phyloP scores from a whole-genome alignment of 1,284 basidiomycete species.

The Sporisorium iseilematis-ciliati region DNA sequence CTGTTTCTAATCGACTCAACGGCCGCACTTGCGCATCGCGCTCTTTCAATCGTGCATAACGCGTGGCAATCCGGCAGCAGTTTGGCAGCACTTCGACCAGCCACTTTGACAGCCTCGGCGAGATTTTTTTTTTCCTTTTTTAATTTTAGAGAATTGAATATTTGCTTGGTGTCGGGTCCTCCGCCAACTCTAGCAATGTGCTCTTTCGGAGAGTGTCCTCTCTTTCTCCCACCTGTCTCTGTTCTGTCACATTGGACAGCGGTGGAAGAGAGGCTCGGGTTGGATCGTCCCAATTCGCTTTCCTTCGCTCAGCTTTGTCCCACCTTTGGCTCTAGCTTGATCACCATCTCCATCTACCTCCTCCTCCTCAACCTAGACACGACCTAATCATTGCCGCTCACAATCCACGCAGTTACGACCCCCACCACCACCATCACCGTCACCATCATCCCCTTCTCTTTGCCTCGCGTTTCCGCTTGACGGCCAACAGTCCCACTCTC shows the following conservation, averaged over 20 bases:
- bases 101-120: not conserved
- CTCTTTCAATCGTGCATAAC: constrained; percentile 4
- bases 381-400: too few species aligned
- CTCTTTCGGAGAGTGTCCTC: too few species aligned
- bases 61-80: too few species aligned
- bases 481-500: too few species aligned
- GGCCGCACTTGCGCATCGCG: constrained; percentile 2
- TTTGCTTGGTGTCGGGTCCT: not conserved
- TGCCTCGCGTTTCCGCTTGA: too few species aligned
- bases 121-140: not conserved
- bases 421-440: not conserved
- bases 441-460: too few species aligned
- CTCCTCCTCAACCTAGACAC: not conserved
- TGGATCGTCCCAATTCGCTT: not conserved
- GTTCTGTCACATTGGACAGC: constrained; percentile 8
- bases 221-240: not conserved
- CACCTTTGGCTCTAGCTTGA: not conserved
- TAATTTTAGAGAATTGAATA: not conserved
- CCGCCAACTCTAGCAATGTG: not conserved
- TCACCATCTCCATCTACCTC: constrained; percentile 6
- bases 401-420: too few species aligned
- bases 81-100: not conserved
- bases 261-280: not conserved
- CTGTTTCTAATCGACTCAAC: not conserved
- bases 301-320: not conserved